phyloP scores from a whole-genome alignment of 2,329 filamentous ascomycete species.

The Aspergillus tanneri region DNA sequence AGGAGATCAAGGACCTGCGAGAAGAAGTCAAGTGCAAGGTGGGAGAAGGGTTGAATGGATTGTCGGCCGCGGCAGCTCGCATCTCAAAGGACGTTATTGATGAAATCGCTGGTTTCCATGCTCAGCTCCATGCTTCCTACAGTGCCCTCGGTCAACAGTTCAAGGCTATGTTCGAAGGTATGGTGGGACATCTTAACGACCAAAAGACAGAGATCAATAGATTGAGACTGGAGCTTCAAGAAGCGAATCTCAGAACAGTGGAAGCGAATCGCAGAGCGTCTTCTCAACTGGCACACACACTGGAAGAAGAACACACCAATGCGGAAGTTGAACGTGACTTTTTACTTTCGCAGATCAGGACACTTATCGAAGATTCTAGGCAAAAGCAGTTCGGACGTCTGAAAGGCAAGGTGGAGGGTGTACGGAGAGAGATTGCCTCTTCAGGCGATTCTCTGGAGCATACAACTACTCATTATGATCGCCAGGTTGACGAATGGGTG shows the following conservation, averaged over 20 bases:
- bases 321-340: conserved; percentile 71
- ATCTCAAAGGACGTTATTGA: conserved; percentile 87
- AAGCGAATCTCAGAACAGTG: conserved; percentile 66
- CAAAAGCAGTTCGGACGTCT: conserved; percentile 72
- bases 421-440: conserved; percentile 64
- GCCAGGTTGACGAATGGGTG: conserved; percentile 73
- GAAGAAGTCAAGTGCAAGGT: conserved; percentile 85
- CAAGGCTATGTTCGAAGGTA: conserved; percentile 77
- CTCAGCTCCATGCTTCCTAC: conserved; percentile 80
- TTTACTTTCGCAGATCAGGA: conserved; percentile 72
- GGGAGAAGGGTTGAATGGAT: conserved; percentile 76
- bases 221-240: conserved; percentile 69
- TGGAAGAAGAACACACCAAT: conserved; percentile 74
- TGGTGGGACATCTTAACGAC: conserved; percentile 69
- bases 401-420: conserved; percentile 58
- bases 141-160: conserved; percentile 80
- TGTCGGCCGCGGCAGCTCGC: conserved; percentile 79
- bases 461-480: conserved; percentile 64
- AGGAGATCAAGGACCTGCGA: conserved; percentile 86
- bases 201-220: conserved; percentile 75
- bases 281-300: conserved; percentile 62
- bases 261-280: conserved; percentile 68
- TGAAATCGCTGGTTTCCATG: conserved; percentile 82
- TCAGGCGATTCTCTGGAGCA: conserved; percentile 66
- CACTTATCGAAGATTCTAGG: conserved; percentile 72